Conservation (phyloP, 768 basidiomycete species). For the Russula emetica region DNA sequence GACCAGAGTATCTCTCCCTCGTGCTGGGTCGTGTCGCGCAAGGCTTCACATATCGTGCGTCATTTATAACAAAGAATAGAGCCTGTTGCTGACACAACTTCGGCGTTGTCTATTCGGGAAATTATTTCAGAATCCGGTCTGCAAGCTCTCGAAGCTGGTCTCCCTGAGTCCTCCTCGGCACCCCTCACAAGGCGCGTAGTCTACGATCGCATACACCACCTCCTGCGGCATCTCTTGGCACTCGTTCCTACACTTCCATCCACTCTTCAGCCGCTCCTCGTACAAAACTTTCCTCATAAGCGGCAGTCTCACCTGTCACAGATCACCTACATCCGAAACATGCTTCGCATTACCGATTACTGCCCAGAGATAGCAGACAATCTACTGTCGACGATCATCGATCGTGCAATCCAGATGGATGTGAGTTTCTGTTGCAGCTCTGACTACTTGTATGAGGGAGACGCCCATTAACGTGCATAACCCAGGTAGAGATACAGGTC, state of each 20-base stretch:
- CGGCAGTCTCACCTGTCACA: constrained; percentile 76
- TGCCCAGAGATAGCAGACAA: constrained; percentile 84
- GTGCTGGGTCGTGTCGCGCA: constrained; percentile 78
- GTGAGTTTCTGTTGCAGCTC: constrained; percentile 38
- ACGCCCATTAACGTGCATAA: not conserved
- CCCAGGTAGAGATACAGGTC: constrained; percentile 93
- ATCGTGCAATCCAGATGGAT: constrained; percentile 94
- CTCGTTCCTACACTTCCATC: constrained; percentile 90
- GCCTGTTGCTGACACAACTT: constrained; percentile 18
- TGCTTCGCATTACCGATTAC: constrained; percentile 76
- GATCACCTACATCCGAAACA: constrained; percentile 86
- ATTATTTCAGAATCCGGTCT: constrained; percentile 59
- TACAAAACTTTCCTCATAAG: constrained; percentile 89
- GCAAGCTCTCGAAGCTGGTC: constrained; percentile 52
- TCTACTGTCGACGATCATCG: constrained; percentile 81
- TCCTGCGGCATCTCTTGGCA: constrained; percentile 81
- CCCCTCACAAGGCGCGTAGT: constrained; percentile 78
- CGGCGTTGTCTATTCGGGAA: constrained; percentile 18
- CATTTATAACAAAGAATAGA: not conserved
- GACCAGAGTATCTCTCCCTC: constrained; percentile 85
- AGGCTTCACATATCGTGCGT: constrained; percentile 87
- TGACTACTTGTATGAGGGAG: not conserved
- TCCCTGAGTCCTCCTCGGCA: constrained; percentile 58
- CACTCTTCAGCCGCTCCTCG: constrained; percentile 78
- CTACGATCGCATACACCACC: constrained; percentile 81